Base-by-base conservation (phyloP, 148 eudicot genomes). In the Amaranthus palmeri region DNA sequence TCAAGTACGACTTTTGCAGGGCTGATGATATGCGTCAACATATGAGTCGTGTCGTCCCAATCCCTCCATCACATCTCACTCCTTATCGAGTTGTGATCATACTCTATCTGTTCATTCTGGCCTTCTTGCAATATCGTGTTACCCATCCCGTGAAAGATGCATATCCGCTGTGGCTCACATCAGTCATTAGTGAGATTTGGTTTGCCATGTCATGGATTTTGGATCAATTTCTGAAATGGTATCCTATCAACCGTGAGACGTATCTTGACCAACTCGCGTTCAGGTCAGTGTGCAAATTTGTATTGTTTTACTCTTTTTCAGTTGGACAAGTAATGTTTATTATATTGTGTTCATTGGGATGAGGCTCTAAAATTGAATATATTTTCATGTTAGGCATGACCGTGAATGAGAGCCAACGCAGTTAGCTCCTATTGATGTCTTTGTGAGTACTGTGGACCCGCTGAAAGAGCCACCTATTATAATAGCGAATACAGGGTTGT, bases 381-480 rank as follows among this genome's bases (percentile, higher is more conserved):
- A 40, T 67, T 49, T 52, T 3, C 25, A n/a, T 74, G 14, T 61
- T 85, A 93, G 98, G 81, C 82, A 83, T 86, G 98, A 93, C 45
- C 86, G 98, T 71, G 98, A 93, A 49, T 95, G 98, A 59, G 98
- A 93, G 81, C 98, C 96, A 43, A 90, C 98, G 58, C 96, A 90
- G 73, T 74, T 93, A 67, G 98, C 91, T 15, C 98, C 98, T 54
- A 76, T 93, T 41, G 98, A 93, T 72, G 83, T 93, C 46, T 93
- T 93, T 81, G 98, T 93, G 73, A 93, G 98, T 88, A 93, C 98
- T 0, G 98, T 93, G 87, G 98, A 93, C 84, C 98, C 98, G 55
- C 13, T 93, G 83, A 93, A 93, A 77, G 98, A 92, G 82, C 98
- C 97, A 50, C 97, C 97, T 76, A 83, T 92, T n/a, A 80, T 92